Percentiles rank a stretch among this genome's conserved stretches.
phyloP scores from a whole-genome alignment of 768 basidiomycete species.

The Lactarius sp. region DNA sequence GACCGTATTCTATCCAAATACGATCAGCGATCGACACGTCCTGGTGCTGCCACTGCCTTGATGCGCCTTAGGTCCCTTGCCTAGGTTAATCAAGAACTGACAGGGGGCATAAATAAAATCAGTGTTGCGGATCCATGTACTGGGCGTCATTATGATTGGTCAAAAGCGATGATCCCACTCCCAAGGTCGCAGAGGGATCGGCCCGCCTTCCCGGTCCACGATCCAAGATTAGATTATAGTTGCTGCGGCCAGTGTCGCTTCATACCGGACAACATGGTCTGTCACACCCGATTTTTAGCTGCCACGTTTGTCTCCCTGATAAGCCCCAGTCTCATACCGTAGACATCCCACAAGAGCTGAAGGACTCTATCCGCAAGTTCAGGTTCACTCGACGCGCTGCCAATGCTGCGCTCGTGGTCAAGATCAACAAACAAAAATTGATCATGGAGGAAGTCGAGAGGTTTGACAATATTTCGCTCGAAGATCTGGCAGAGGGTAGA shows the following conservation, averaged over 20 bases:
- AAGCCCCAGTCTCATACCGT: slow-evolving; percentile 60
- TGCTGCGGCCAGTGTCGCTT: neutral
- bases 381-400: slow-evolving; percentile 61
- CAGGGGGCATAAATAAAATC: neutral
- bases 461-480: slow-evolving; percentile 68
- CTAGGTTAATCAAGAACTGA: neutral
- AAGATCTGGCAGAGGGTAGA: slow-evolving; percentile 84
- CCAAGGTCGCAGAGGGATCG: neutral
- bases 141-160: too few relatives aligned
- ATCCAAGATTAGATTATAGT: neutral
- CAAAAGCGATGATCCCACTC: too few relatives aligned
- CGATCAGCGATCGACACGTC: too few relatives aligned
- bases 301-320: neutral
- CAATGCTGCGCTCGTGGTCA: slow-evolving; percentile 77
- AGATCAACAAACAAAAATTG: slow-evolving; percentile 82
- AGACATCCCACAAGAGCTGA: slow-evolving; percentile 77
- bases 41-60: too few relatives aligned
- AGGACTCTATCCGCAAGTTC: slow-evolving; percentile 79
- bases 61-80: neutral
- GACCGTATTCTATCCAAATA: neutral
- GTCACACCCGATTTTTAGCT: neutral
- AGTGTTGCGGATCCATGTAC: neutral
- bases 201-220: neutral
- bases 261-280: slow-evolving; percentile 16
- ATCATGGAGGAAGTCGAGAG: slow-evolving; percentile 81